These are phyloP conservation scores for Lachancea thermotolerans DNA, from an alignment of 805 yeast species.

Conservation along the genomic window DNA sequence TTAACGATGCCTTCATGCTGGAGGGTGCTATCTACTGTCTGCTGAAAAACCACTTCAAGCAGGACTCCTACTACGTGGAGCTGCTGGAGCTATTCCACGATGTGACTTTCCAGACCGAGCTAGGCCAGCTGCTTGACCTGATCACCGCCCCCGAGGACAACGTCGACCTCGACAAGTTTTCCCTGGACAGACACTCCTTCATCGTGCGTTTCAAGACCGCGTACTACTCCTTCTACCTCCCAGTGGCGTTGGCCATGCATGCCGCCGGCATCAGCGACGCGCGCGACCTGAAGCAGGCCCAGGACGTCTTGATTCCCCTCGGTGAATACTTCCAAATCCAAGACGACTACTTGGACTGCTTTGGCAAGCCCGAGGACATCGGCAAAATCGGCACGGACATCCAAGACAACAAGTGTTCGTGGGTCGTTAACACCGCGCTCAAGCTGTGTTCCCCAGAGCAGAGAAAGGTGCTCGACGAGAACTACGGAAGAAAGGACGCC, in stretches of 20 bases:
- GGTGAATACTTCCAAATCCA: slow-evolving; percentile 99
- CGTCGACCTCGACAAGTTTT: slow-evolving; percentile 82
- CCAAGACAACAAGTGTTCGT: slow-evolving; percentile 95
- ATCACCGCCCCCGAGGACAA: slow-evolving; percentile 96
- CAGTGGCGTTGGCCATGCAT: slow-evolving; percentile 94
- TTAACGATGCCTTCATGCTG: slow-evolving; percentile 94
- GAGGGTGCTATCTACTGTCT: slow-evolving; percentile 90
- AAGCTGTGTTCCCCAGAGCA: slow-evolving; percentile 72
- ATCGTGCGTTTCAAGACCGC: slow-evolving; percentile 97
- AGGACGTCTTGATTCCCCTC: slow-evolving; percentile 80
- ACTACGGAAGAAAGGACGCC: slow-evolving; percentile 82
- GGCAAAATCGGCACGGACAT: slow-evolving; percentile 99
- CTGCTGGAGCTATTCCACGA: slow-evolving; percentile 92
- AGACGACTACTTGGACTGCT: slow-evolving; percentile 95
- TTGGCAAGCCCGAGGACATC: slow-evolving; percentile 93
- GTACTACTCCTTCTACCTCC: slow-evolving; percentile 92
- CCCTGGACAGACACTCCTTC: slow-evolving; percentile 84
- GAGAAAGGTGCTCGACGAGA: slow-evolving; percentile 71
- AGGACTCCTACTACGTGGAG: slow-evolving; percentile 79
- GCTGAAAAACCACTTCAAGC: slow-evolving; percentile 80
- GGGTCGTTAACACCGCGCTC: slow-evolving; percentile 94
- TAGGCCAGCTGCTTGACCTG: slow-evolving; percentile 92
- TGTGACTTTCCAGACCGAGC: slow-evolving; percentile 93
- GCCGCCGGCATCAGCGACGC: slow-evolving; percentile 73
- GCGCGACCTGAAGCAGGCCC: slow-evolving; percentile 78